These are phyloP conservation scores for Acmispon strigosus DNA, from an alignment of 306 rosid species.

Conservation along the genomic window DNA sequence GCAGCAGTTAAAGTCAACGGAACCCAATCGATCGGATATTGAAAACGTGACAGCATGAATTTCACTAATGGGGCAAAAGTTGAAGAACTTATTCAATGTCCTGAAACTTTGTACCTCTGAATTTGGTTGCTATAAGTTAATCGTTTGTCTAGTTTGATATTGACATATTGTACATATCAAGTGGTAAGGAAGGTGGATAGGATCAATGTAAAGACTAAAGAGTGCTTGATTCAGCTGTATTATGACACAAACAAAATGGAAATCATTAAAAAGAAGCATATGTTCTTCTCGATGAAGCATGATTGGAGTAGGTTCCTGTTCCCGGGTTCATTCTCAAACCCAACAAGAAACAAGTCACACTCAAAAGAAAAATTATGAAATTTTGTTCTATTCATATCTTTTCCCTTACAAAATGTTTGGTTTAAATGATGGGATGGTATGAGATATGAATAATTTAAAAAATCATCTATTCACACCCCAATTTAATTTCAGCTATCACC, in stretches of 20 bases:
- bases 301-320: too few species aligned
- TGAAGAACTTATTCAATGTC: constrained; percentile 15
- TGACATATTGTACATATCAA: not conserved
- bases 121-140: constrained; percentile 16
- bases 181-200: not conserved
- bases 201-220: not conserved
- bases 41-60: constrained; percentile 2
- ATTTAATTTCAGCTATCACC: too few species aligned
- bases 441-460: too few species aligned
- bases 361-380: too few species aligned
- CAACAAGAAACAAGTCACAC: too few species aligned
- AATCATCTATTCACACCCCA: too few species aligned
- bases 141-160: not conserved
- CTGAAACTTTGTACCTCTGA: constrained; percentile 29
- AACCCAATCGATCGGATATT: not conserved
- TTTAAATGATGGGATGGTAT: too few species aligned
- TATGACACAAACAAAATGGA: not conserved
- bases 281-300: too few species aligned
- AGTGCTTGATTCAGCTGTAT: not conserved
- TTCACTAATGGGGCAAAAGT: not conserved
- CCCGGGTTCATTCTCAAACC: too few species aligned
- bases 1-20: not conserved
- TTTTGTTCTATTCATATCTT: too few species aligned
- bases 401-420: too few species aligned
- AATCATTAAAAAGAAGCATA: not conserved